A percentile compares a stretch with the other conserved stretches of the same genome.
Conservation (phyloP, 805 yeast species). For the Pichia rugopelliculosa region DNA sequence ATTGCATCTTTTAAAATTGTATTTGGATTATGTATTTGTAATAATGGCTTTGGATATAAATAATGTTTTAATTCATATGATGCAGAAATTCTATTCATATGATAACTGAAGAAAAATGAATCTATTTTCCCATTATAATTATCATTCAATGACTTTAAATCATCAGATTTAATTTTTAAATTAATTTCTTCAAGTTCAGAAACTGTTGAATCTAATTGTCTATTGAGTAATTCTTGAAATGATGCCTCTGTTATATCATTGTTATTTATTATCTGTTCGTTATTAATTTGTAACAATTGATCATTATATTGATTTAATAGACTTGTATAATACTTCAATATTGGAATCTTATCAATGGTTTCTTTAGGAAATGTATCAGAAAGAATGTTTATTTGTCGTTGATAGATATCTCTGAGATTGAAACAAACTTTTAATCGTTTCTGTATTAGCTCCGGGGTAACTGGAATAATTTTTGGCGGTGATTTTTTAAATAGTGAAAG, state of each 20-base stretch:
- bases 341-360: neutral
- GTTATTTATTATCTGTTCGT: neutral
- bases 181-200: conserved; percentile 12
- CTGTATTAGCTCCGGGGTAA: conserved; percentile 11
- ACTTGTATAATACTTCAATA: conserved; percentile 8
- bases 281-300: conserved; percentile 1
- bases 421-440: conserved; percentile 9
- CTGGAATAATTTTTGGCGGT: neutral
- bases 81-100: conserved; percentile 19
- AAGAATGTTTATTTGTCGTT: conserved; percentile 10
- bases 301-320: neutral
- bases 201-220: conserved; percentile 9
- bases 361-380: neutral
- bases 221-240: conserved; percentile 5
- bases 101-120: conserved; percentile 20
- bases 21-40: conserved; percentile 11
- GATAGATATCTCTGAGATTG: conserved; percentile 7
- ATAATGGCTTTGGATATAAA: conserved; percentile 14
- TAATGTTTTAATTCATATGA: conserved; percentile 22
- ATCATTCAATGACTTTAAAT: conserved; percentile 16
- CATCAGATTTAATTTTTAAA: conserved; percentile 7
- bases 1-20: conserved; percentile 15
- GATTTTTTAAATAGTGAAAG: conserved; percentile 5
- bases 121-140: conserved; percentile 18
- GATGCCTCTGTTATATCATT: conserved; percentile 3